Evolutionary conservation across 2,329 filamentous ascomycete species (phyloP).

Genomic region (Cordyceps tenuipes): DNA sequence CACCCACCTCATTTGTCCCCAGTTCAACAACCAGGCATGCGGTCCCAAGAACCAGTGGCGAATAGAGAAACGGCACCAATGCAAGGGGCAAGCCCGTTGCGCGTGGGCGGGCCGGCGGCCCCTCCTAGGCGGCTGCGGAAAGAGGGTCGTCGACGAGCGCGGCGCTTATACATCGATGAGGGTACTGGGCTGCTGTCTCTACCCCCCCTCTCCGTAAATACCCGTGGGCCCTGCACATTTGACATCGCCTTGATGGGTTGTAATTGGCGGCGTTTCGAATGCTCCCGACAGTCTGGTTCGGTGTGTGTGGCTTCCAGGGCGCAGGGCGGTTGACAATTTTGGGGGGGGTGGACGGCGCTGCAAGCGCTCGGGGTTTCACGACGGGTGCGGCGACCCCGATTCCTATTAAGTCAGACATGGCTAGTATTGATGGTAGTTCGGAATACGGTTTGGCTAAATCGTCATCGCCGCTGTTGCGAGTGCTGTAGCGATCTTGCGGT

Average conservation of each 20-base stretch:
- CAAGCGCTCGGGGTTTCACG: neutral
- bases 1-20: too few species aligned
- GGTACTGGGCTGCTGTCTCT: neutral
- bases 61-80: neutral
- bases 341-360: too few species aligned
- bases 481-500: neutral
- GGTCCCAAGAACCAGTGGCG: neutral
- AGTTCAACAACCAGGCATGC: neutral
- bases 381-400: neutral
- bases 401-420: too few species aligned
- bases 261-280: neutral
- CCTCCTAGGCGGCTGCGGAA: neutral
- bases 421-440: neutral
- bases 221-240: neutral
- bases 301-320: neutral
- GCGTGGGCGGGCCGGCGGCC: too few species aligned
- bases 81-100: neutral
- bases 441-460: neutral
- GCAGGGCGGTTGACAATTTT: neutral
- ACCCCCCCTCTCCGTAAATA: too few species aligned
- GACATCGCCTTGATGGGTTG: neutral
- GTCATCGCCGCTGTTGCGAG: neutral
- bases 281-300: constrained; percentile 8
- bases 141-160: neutral
- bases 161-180: constrained; percentile 4